Evolutionary conservation across 179 eudicot genomes (phyloP).

Genomic region (Patellifolia procumbens): DNA sequence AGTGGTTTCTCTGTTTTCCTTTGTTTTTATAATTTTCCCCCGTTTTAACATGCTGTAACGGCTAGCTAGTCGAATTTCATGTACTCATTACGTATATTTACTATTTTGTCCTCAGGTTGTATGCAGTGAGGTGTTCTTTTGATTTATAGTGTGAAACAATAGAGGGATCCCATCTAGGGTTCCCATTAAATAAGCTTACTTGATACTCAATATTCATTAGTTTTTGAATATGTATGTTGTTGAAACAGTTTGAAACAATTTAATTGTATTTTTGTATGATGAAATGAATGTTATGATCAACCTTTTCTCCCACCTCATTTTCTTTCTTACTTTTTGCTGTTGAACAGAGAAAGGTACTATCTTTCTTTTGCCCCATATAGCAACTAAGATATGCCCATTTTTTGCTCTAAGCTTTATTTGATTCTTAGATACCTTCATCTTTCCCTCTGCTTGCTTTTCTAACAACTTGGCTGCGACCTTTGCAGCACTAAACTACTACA

Average conservation of each 20-base stretch:
- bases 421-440: neutral
- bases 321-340: neutral
- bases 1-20: slow-evolving; percentile 31
- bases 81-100: slow-evolving; percentile 26
- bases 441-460: neutral
- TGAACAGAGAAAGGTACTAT: neutral
- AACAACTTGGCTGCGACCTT: slow-evolving; percentile 9
- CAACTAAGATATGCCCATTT: neutral
- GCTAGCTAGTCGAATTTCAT: slow-evolving; percentile 31
- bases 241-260: slow-evolving; percentile 11
- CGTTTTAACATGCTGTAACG: slow-evolving; percentile 36
- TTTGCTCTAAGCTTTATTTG: neutral
- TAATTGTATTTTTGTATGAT: neutral
- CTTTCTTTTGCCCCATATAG: neutral
- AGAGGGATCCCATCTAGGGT: slow-evolving; percentile 39
- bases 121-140: slow-evolving; percentile 42
- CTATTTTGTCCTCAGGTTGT: slow-evolving; percentile 40
- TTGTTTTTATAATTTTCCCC: neutral
- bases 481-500: neutral
- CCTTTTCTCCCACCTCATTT: neutral
- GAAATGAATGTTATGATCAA: slow-evolving; percentile 11
- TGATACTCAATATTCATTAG: slow-evolving; percentile 31
- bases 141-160: slow-evolving; percentile 44
- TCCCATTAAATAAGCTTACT: slow-evolving; percentile 43
- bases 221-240: slow-evolving; percentile 17